These are phyloP conservation scores for Penicillium nucicola DNA, from an alignment of 495 filamentous ascomycete genomes.

Conservation along the genomic window DNA sequence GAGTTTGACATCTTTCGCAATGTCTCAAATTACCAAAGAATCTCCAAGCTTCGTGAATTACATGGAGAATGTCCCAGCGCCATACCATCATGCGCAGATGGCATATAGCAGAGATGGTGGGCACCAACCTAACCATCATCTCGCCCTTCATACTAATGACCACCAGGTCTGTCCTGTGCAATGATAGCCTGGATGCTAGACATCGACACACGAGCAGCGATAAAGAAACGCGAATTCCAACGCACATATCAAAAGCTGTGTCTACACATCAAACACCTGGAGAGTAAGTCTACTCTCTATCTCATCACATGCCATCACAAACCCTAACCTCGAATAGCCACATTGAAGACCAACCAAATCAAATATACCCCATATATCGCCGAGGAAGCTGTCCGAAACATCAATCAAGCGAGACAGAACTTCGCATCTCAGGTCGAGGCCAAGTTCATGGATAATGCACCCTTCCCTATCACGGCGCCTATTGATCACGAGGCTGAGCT, in stretches of 20 bases:
- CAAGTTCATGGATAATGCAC: background rate
- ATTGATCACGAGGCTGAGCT: background rate
- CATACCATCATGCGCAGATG: background rate
- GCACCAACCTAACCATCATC: background rate
- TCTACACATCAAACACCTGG: slow-evolving; percentile 2
- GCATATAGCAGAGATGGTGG: slow-evolving; percentile 1
- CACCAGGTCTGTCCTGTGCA: background rate
- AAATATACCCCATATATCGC: background rate
- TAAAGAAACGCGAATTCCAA: slow-evolving; percentile 2
- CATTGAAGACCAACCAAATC: background rate
- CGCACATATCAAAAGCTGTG: slow-evolving; percentile 1
- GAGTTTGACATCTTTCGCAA: no score
- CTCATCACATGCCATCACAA: no score
- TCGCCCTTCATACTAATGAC: background rate
- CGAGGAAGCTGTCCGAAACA: background rate
- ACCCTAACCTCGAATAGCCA: background rate
- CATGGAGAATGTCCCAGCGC: slow-evolving; percentile 1
- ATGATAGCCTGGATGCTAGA: slow-evolving; percentile 7
- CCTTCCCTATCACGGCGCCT: background rate
- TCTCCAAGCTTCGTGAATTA: background rate
- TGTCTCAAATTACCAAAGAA: no score
- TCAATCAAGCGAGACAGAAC: background rate
- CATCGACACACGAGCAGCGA: background rate
- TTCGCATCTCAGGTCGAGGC: background rate
- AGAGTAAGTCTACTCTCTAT: background rate